phyloP scores from a whole-genome alignment of 768 basidiomycete species.

The Coprinellus micaceus region DNA sequence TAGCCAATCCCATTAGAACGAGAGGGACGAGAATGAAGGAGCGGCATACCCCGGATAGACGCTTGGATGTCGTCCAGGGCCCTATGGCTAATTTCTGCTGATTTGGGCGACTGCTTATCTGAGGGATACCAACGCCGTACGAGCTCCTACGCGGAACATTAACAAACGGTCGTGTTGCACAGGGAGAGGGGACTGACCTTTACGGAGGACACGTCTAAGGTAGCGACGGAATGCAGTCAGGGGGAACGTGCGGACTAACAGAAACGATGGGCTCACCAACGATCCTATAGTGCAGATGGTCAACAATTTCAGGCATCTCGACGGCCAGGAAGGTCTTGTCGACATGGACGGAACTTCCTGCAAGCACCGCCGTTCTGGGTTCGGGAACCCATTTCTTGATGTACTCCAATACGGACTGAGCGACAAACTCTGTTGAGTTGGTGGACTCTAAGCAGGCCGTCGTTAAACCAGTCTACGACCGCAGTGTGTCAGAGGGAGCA shows the following conservation, averaged over 20 bases:
- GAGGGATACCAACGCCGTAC: constrained; percentile 65
- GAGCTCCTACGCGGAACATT: constrained; percentile 61
- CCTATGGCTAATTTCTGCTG: constrained; percentile 54
- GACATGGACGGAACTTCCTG: constrained; percentile 84
- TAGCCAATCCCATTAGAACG: constrained; percentile 21
- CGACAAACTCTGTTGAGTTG: constrained; percentile 57
- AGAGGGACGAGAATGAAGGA: background rate
- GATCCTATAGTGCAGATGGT: constrained; percentile 81
- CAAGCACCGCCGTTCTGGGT: constrained; percentile 60
- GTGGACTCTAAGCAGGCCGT: constrained; percentile 72
- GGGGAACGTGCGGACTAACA: background rate
- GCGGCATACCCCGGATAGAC: constrained; percentile 63
- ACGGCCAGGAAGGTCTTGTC: constrained; percentile 69
- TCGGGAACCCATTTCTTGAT: constrained; percentile 83
- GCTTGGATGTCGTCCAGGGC: constrained; percentile 79
- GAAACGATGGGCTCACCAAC: constrained; percentile 57
- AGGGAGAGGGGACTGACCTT: constrained; percentile 46
- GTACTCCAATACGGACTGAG: constrained; percentile 62
- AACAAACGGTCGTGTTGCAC: too few relatives aligned
- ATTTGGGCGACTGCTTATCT: constrained; percentile 26
- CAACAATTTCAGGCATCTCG: constrained; percentile 77
- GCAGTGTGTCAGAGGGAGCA: constrained; percentile 5
- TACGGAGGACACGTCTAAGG: constrained; percentile 78
- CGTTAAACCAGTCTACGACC: constrained; percentile 72
- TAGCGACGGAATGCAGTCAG: constrained; percentile 2